Evolutionary conservation across 805 yeast species (phyloP), one percentile per base, ranked within the genome.

Genomic region (Candida easanensis): DNA sequence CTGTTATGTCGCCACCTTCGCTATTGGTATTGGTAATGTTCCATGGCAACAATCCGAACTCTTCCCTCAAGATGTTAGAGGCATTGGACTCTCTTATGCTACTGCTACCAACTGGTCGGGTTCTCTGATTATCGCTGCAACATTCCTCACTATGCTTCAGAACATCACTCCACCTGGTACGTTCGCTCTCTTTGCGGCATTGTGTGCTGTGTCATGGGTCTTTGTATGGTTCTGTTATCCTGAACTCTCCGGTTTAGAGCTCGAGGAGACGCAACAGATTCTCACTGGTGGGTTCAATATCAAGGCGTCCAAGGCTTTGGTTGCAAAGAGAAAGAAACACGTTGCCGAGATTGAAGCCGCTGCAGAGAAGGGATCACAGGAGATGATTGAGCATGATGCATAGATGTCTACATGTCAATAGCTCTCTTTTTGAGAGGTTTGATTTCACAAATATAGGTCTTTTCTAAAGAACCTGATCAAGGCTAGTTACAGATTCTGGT

Each of bases 1-100:
- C 51, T 63, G 79, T 31, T 91, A 72, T 60, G 96, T 90, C 36
- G 97, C 95, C 3, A 80, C 84, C 41, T 91, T 89, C 62, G 96
- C 97, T 35, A 70, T 87, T 51, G 97, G 97, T 52, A 86, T 90
- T 54, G 98, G 98, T 67, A 90, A 91, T 63, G 91, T 88, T 41
- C 97, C 97, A 41, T 91, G 98, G 98, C 96, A 90, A 61, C 97
- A 93, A 61, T 84, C 91, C 42, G 98, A 91, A 66, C 70, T 91
- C 58, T 89, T 91, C 68, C 93, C 97, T 23, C 95, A 89, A 72
- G 77, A 81, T 49, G 96, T 91, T 26, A 80, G 98, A 62, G 95
- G 96, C 46, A 74, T 88, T 36, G 98, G 97, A 45, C 82, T 88
- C 7, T 86, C 95, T 46, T 82, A 79, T 57, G 88, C 96, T 2